Base-by-base conservation (phyloP, 208 protist species). In the Acanthamoeba pearcei region DNA sequence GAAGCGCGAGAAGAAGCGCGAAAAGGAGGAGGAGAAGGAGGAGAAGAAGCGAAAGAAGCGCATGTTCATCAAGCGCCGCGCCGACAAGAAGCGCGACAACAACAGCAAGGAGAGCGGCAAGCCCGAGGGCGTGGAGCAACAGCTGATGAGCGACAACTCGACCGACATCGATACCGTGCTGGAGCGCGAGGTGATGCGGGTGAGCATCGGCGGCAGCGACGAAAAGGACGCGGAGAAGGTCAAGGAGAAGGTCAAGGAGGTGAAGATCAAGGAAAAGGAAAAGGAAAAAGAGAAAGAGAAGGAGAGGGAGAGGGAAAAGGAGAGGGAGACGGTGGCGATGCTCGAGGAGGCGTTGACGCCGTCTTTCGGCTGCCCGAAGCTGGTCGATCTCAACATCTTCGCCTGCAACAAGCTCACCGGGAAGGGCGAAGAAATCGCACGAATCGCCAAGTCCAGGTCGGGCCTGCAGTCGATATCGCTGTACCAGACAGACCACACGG, bases 401-500 rank as follows among this genome's bases (percentile, higher is more conserved):
- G 80, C 80, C 29, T 88, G 80, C 80, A 88, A 64, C 51, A 88
- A 88, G 51, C 53, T 88, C 29, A 88, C 80, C 53, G 80, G 80
- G 51, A 88, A 88, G 80, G 80, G 80, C 80, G 80, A 88, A 22
- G 80, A 88, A 27, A 88, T 88, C 80, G 80, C 80, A 32, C 80
- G 80, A 15, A n/a, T 88, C 13, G 80, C 80, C 80, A 88, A 88
- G 80, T 42, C 42, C 32, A n/a, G 80, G 80, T 88, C 80, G 80
- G 29, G 32, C 51, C 53, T 88, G 80, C 80, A 88, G 53, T 88
- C 80, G 80, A 88, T 88, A 88, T 88, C 80, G 29, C 80, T 88
- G 80, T 88, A 88, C 53, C 80, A 88, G 80, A 88, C 80, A 3
- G 80, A 88, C n/a, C 80, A 88, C 53, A 88, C 80, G 46, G 80